Base-by-base conservation (phyloP, 352 stramenopile genomes). In the Globisporangium viniferum region DNA sequence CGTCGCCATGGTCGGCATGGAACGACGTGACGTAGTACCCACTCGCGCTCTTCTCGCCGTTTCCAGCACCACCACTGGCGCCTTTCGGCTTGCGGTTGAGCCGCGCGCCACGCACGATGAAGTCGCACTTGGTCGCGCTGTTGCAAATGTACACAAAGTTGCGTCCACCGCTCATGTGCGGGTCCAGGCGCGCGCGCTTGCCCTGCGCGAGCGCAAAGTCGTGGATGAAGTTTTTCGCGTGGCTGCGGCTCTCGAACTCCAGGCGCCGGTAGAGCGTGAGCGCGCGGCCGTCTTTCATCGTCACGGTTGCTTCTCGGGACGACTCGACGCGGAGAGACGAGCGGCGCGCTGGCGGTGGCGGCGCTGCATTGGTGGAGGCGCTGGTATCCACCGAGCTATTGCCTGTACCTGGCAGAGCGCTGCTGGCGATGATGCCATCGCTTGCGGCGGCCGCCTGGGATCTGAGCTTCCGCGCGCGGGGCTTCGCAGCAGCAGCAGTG, bases 161-260 rank as follows among this genome's bases (percentile, higher is more conserved):
- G 44, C n/a, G n/a, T 5, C 78, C 78, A 2, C 76, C 76, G 49
- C 78, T 86, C 10, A 70, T 66, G 41, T 48, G 66, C 1, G 63
- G 71, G 29, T 82, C 78, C 59, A 82, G 59, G n/a, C 66, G 56
- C 6, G 78, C 78, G 4, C 78, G 74, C 62, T 81, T 86, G 46
- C 76, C 74, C 29, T 83, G 76, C 5, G 78, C 76, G n/a, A 86
- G 73, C 12, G 76, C 76, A 67, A 85, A 79, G 60, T 85, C 78
- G 56, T 85, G 76, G 14, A 85, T 74, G 49, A 77, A 79, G 49
- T 80, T 67, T 51, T 76, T 79, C 73, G 77, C 35, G 48, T 71
- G 24, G 63, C 18, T 22, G 20, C 56, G 56, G 8, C 7, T 31
- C 56, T 24, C 62, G 59, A 84, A 84, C 66, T 80, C 69, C 29